Base-by-base conservation (phyloP, 495 filamentous ascomycete species). In the Copromyces sp. region DNA sequence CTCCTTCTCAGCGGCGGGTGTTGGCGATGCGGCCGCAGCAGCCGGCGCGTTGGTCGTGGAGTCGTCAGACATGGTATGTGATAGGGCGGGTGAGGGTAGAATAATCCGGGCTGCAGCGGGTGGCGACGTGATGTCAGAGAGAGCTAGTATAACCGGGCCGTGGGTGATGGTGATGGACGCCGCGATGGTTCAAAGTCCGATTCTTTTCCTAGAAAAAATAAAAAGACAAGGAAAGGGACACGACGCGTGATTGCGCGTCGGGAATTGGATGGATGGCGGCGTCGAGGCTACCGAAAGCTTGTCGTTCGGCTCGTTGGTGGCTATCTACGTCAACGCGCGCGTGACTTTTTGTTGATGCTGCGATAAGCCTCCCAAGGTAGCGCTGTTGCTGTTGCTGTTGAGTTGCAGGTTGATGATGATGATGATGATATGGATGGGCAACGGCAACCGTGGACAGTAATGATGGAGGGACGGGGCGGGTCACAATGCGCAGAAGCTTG, bases 91-190 rank as follows among this genome's bases (percentile, higher is more conserved):
- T 61, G 47, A 45, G 53, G 53, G 53, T 65, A 65, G 35, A 37
- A 35, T 65, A 65, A 65, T 65, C 53, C 53, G 53, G 53, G 53
- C 8, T 65, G 53, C 53, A 65, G 53, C 53, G 59, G 47, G 73
- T 77, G 73, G 73, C 72, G 73, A 74, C 72, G 75, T 78, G 77
- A 77, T 76, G 77, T 77, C 75, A 75, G 77, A 74, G 65, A 68
- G 73, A 47, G 69, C 53, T 65, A 65, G 53, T 35, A 65, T 65
- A 35, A 65, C 32, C 29, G 32, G 45, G 53, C 53, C 53, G 53
- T 37, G 24, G 20, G 70, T 14, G 39, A 7, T 40, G 68, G 68
- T 69, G 76, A 78, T 78, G 77, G 38, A 72, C 72, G 53, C 53
- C 32, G 70, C 69, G 75, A 78, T 80, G 75, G 71, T 69, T 73